Evolutionary conservation across 371 early-diverging fungal genomes (phyloP).

Genomic region (Chytridium lagenaria): DNA sequence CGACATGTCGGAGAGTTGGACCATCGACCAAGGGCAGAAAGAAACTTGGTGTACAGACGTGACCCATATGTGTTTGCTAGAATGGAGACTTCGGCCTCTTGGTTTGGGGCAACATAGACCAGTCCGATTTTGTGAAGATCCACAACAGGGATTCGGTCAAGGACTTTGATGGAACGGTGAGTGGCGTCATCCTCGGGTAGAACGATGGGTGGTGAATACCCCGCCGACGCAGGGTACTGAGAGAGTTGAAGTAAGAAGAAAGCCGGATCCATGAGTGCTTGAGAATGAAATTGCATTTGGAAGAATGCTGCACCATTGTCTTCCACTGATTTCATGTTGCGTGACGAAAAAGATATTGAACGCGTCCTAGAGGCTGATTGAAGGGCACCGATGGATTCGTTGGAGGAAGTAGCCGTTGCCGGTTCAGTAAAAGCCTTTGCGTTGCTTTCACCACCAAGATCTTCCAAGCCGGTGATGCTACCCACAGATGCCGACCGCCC

Average conservation of each 20-base stretch:
- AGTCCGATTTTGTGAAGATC: constrained; percentile 97
- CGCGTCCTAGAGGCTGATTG: background rate
- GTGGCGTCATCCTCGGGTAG: constrained; percentile 81
- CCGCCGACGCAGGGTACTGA: constrained; percentile 71
- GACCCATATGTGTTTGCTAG: constrained; percentile 86
- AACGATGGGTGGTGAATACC: constrained; percentile 53
- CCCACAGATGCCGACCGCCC: constrained; percentile 28
- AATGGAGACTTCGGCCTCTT: constrained; percentile 83
- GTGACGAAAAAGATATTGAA: constrained; percentile 6
- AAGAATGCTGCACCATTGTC: background rate
- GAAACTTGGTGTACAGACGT: constrained; percentile 78
- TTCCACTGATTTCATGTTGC: background rate
- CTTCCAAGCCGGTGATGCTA: constrained; percentile 2
- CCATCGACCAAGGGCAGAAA: constrained; percentile 74
- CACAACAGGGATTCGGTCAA: constrained; percentile 89
- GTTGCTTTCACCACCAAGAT: background rate
- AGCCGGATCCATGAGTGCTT: constrained; percentile 48
- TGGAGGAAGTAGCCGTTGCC: too few species aligned
- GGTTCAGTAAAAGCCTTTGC: background rate
- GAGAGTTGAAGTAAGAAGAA: constrained; percentile 61
- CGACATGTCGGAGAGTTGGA: constrained; percentile 54
- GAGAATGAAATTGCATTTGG: background rate
- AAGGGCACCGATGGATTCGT: background rate
- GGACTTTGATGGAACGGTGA: constrained; percentile 73
- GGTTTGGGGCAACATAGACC: constrained; percentile 85